A percentile compares a stretch with the other conserved stretches of the same genome.
phyloP scores from a whole-genome alignment of 176 grass and related monocot genomes.

The Rhipidocladum racemiflorum region DNA sequence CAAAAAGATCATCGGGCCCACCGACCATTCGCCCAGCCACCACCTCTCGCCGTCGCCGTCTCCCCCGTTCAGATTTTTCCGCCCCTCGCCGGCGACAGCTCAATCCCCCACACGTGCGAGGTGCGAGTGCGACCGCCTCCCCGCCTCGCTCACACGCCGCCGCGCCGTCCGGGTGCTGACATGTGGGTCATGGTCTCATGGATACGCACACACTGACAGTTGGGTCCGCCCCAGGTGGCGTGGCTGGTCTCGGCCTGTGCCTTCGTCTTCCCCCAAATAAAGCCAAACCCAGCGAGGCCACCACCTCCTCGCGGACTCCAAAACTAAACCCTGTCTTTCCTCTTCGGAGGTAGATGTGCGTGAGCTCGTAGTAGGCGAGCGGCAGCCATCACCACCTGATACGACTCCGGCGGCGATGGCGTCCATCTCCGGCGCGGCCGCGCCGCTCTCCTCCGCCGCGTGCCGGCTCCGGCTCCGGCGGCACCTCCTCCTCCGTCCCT shows the following conservation, averaged over 20 bases:
- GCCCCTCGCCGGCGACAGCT: constrained; percentile 20
- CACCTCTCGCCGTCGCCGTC: constrained; percentile 11
- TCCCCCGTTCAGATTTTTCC: constrained; percentile 31
- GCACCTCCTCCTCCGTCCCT: constrained; percentile 33
- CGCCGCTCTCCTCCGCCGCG: constrained; percentile 35
- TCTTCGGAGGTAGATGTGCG: not conserved
- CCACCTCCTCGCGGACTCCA: constrained; percentile 41
- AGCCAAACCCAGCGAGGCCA: constrained; percentile 34
- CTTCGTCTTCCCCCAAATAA: constrained; percentile 35
- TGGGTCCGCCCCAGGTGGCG: not conserved
- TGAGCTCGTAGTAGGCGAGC: not conserved
- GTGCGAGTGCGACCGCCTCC: not conserved
- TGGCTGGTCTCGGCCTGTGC: not conserved
- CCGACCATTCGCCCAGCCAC: not conserved
- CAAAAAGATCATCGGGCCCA: constrained; percentile 17
- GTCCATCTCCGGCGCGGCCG: constrained; percentile 58
- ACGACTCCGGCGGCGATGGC: constrained; percentile 30
- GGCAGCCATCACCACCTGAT: not conserved
- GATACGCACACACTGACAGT: not conserved
- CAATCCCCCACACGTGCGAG: not conserved
- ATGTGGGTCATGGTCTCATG: not conserved
- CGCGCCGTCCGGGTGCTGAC: not conserved
- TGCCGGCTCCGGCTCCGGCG: constrained; percentile 34
- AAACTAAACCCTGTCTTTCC: constrained; percentile 3
- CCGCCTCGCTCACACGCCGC: constrained; percentile 15